Base-by-base conservation (phyloP, 306 rosid genomes). In the Canavalia ensiformis region DNA sequence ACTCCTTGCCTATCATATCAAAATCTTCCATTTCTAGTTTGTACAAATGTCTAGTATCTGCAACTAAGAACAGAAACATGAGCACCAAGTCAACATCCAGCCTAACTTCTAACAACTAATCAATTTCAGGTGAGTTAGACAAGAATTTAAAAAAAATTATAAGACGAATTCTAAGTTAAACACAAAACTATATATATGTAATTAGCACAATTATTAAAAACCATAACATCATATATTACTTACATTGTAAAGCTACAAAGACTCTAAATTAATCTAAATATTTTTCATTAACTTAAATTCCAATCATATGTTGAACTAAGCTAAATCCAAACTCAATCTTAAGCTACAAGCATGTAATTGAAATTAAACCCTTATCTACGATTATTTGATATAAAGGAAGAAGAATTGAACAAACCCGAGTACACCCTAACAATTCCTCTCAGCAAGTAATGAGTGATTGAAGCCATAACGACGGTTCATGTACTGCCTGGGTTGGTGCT, bases 391-490 rank as follows among this genome's bases (percentile, higher is more conserved):
- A 28, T 42, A 55, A 41, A 39, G 71, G 8, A 25, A 58, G 51
- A 6, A 66, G 82, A 88, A 64, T 65, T 78, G 54, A 79, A 86
- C 97, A 63, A 0, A 85, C 88, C 88, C 72, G 63, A 67, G 1
- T 10, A 50, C 78, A 58, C 54, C 18, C 82, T 89, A 95, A 63
- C 98, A 96, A 81, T 86, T 93, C 76, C 86, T 91, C 92, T 93
- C 98, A 34, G 97, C 97, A 9, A 98, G 99, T 87, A 95, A 88
- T 5, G 99, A 97, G n/a, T 97, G 94, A 77, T 95, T 95, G 67
- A 95, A 95, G 0, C 99, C 99, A 1, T 98, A 98, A 8, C 98
- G 98, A 34, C 98, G 92, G 71, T 95, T 95, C 99, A 95, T 95
- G 73, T 93, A 95, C 90, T 95, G 98, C 75, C 99, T 90, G 0